Percentiles rank a stretch among this genome's conserved stretches.
Evolutionary conservation across 1,284 basidiomycete species (phyloP).

Genomic region (Caloboletus firmus): DNA sequence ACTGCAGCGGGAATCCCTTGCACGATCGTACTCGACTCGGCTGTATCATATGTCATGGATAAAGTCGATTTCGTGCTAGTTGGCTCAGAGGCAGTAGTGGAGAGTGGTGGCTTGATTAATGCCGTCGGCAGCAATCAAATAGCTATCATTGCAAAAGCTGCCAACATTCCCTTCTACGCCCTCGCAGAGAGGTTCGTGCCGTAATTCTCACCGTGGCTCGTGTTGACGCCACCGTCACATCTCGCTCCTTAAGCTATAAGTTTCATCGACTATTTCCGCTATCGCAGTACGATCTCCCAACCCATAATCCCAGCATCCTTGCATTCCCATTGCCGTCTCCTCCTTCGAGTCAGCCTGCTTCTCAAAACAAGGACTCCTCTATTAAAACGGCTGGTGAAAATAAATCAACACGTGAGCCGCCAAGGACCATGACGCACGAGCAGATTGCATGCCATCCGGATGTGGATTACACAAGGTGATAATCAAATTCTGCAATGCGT

Average conservation of each 20-base stretch:
- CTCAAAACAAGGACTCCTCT: slow-evolving; percentile 18
- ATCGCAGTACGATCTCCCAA: slow-evolving; percentile 95
- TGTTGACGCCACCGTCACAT: slow-evolving; percentile 26
- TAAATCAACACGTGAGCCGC: slow-evolving; percentile 25
- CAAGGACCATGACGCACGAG: slow-evolving; percentile 63
- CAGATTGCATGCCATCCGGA: slow-evolving; percentile 76
- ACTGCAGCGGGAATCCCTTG: slow-evolving; percentile 89
- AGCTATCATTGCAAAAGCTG: slow-evolving; percentile 92
- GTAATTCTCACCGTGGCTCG: slow-evolving; percentile 19
- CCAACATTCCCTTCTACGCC: slow-evolving; percentile 96
- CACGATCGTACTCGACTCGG: slow-evolving; percentile 93
- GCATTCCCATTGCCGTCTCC: slow-evolving; percentile 51
- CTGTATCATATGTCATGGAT: slow-evolving; percentile 96
- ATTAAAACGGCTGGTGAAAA: slow-evolving; percentile 14
- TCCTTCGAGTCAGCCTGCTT: slow-evolving; percentile 27
- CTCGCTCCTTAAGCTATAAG: slow-evolving; percentile 73
- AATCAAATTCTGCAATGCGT: slow-evolving; percentile 11
- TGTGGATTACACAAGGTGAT: slow-evolving; percentile 80
- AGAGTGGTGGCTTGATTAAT: slow-evolving; percentile 87
- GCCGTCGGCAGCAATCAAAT: slow-evolving; percentile 95
- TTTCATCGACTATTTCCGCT: slow-evolving; percentile 96
- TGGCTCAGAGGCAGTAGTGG: slow-evolving; percentile 96
- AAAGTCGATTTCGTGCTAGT: slow-evolving; percentile 94
- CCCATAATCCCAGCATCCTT: slow-evolving; percentile 69
- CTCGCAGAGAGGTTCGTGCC: slow-evolving; percentile 82